These are phyloP conservation scores for Euphorbia celastroides DNA, from an alignment of 441 rosid species.

Conservation along the genomic window DNA sequence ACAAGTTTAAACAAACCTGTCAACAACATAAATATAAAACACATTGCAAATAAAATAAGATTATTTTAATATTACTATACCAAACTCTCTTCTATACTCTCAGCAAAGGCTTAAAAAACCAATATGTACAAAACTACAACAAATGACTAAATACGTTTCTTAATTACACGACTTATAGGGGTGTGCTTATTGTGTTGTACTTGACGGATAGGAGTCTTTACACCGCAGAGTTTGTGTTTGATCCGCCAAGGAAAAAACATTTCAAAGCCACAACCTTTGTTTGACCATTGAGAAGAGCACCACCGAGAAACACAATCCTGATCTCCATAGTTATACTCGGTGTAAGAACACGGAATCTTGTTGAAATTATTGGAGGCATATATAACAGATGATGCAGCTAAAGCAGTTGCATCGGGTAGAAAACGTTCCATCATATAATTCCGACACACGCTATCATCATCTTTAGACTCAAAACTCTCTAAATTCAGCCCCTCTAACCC, in stretches of 20 bases:
- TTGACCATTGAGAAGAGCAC: constrained; percentile 30
- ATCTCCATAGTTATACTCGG: constrained; percentile 23
- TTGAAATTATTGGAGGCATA: constrained; percentile 20
- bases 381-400: constrained; percentile 44
- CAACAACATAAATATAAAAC: neutral
- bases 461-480: constrained; percentile 29
- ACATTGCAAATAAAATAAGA: neutral
- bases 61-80: neutral
- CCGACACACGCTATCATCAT: constrained; percentile 32
- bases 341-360: constrained; percentile 28
- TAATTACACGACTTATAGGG: constrained; percentile 18
- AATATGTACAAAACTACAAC: neutral
- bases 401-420: constrained; percentile 75
- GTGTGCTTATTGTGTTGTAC: constrained; percentile 21
- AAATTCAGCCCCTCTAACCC: constrained; percentile 29
- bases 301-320: constrained; percentile 15
- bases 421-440: constrained; percentile 73
- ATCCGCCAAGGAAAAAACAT: constrained; percentile 61
- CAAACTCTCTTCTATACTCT: neutral
- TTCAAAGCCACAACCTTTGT: constrained; percentile 66
- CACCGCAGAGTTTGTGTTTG: constrained; percentile 62
- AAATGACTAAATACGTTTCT: constrained; percentile 6
- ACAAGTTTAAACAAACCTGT: neutral
- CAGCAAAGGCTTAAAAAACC: neutral
- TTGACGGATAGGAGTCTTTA: constrained; percentile 32